Evolutionary conservation across 2,329 filamentous ascomycete genomes (phyloP), one percentile per base, ranked within the genome.

Genomic region (Ceratocystis papillata): DNA sequence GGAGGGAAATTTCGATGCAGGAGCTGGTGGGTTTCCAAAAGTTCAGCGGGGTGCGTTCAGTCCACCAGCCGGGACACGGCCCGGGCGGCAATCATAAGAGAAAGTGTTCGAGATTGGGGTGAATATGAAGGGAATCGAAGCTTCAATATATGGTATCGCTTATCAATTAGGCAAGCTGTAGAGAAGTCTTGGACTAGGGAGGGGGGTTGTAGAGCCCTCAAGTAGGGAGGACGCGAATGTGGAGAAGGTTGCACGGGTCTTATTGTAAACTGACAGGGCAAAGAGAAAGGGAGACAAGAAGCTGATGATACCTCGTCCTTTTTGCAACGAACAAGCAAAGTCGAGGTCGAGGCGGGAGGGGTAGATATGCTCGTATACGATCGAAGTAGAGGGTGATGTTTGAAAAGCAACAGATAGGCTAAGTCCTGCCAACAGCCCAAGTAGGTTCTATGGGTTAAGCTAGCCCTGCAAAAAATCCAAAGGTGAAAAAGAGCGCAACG

Each of bases 21-120:
- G 22, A 20, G 25, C 57, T 28, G 50, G 41, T 30, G 41, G 55
- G 66, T 53, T 66, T 53, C 50, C 50, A 62, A 25, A 65, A 20
- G 44, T 33, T 59, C 45, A 63, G 48, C 41, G 60, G 60, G 44
- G 63, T 64, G 63, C 55, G 59, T 41, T 68, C 67, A 68, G 67
- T 68, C 67, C 67, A 68, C 67, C 67, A 64, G 64, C 59, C 67
- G 67, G 67, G 67, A 68, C 67, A 62, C 37, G 46, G 67, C 67
- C 67, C 67, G 67, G 62, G 50, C 63, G 67, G 67, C 67, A 68
- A 68, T 68, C 67, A 68, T 68, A 68, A 65, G 64, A 68, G 63
- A 45, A 53, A 53, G 64, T 65, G 8, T 41, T 61, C 55, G 17
- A 41, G 37, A 30, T 61, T 53, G 57, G 45, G 64, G 12, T 37